phyloP scores from a whole-genome alignment of 257 asterid species.

The Solanum pimpinellifolium region DNA sequence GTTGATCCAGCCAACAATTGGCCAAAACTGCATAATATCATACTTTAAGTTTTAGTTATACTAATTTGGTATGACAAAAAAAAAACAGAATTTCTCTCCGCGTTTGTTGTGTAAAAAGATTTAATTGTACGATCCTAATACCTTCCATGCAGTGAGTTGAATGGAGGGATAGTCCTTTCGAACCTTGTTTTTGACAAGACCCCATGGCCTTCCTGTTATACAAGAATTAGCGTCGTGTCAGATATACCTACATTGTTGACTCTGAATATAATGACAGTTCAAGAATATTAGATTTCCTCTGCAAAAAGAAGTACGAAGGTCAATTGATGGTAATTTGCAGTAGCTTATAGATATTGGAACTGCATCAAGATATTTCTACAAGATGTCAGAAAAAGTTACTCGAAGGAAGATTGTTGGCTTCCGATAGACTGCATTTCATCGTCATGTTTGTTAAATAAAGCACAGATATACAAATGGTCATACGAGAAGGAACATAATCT shows the following conservation, averaged over 20 bases:
- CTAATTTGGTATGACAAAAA: background rate
- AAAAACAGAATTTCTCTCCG: background rate
- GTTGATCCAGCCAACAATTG: conserved; percentile 29
- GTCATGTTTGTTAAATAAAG: background rate
- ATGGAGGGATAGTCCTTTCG: conserved; percentile 18
- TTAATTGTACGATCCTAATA: background rate
- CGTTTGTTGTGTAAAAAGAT: background rate
- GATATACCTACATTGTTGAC: background rate
- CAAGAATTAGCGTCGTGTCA: background rate
- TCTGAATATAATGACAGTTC: background rate
- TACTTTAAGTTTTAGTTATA: too few species aligned
- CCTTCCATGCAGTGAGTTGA: conserved; percentile 29
- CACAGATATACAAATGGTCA: background rate
- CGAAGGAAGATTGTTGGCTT: background rate
- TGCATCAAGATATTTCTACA: background rate
- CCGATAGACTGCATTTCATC: background rate
- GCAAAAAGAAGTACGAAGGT: background rate
- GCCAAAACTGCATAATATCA: conserved; percentile 17
- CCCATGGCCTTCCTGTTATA: conserved; percentile 18
- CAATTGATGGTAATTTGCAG: background rate
- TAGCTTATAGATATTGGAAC: background rate
- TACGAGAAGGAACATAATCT: background rate
- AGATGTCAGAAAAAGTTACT: background rate
- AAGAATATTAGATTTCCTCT: background rate
- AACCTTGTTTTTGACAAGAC: conserved; percentile 14